Percentiles rank a stretch among this genome's conserved stretches.
phyloP scores from a whole-genome alignment of 495 filamentous ascomycete genomes.

The Friedmanniomyces endolithicus region DNA sequence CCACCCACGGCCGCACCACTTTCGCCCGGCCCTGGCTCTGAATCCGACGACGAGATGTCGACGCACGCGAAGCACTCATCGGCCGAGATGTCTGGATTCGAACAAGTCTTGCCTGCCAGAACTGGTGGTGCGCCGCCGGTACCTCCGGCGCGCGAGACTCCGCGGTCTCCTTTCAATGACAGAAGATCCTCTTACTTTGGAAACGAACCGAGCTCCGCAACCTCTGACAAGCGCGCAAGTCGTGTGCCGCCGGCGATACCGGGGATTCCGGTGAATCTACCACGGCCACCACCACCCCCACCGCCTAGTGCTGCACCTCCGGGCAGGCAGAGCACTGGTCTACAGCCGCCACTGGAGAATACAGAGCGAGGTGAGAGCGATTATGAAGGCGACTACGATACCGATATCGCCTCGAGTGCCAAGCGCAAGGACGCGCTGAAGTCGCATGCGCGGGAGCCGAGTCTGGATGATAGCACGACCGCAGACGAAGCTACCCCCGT shows the following conservation, averaged over 20 bases:
- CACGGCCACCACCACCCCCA: conserved; percentile 71
- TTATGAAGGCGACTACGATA: conserved; percentile 97
- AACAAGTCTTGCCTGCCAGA: conserved; percentile 32
- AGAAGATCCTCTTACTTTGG: conserved; percentile 26
- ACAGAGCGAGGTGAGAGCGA: conserved; percentile 73
- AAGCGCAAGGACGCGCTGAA: conserved; percentile 87
- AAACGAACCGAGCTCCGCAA: conserved; percentile 11
- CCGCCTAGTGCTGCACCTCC: conserved; percentile 45
- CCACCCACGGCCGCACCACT: conserved; percentile 38
- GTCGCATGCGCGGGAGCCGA: conserved; percentile 64
- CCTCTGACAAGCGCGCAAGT: conserved; percentile 39
- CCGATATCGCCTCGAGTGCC: conserved; percentile 82
- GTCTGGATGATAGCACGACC: conserved; percentile 46
- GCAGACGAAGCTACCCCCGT: conserved; percentile 40
- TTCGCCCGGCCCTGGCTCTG: conserved; percentile 68
- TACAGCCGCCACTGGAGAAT: conserved; percentile 28
- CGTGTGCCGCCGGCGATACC: conserved; percentile 33
- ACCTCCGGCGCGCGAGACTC: conserved; percentile 20
- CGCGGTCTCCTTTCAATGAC: conserved; percentile 23
- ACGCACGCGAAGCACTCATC: conserved; percentile 42
- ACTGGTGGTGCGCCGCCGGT: conserved; percentile 31
- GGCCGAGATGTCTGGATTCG: conserved; percentile 33
- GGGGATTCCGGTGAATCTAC: conserved; percentile 31
- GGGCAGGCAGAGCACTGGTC: conserved; percentile 37
- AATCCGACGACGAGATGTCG: conserved; percentile 92